These are phyloP conservation scores for Polygonum maritimum DNA, from an alignment of 148 eudicot genomes.

Conservation along the genomic window DNA sequence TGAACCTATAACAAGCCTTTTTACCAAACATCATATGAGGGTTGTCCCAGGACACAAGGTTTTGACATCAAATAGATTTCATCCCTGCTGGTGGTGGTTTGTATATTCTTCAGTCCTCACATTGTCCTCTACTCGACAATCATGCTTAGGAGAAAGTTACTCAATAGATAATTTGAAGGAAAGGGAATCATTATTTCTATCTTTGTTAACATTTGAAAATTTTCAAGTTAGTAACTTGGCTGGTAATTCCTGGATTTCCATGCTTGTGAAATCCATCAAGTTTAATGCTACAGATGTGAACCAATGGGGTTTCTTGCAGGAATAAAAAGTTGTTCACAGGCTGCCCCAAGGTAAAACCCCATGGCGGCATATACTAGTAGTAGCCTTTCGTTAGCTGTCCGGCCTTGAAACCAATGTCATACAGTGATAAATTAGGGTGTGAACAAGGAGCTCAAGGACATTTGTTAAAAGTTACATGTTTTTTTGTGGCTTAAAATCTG, in stretches of 20 bases:
- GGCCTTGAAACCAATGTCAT: neutral
- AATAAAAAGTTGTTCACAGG: conserved; percentile 6
- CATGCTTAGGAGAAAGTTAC: conserved; percentile 10
- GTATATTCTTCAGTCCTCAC: neutral
- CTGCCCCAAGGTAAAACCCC: conserved; percentile 12
- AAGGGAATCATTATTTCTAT: neutral
- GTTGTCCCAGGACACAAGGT: neutral
- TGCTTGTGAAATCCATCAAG: conserved; percentile 6
- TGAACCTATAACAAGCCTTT: neutral
- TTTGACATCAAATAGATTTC: neutral
- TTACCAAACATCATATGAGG: neutral
- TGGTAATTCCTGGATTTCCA: neutral
- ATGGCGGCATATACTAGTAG: conserved; percentile 7
- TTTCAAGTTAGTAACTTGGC: neutral
- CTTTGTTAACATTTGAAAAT: neutral
- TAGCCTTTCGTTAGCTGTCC: neutral
- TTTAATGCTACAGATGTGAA: neutral
- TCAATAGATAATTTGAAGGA: neutral
- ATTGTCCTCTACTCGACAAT: neutral
- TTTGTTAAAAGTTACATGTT: neutral
- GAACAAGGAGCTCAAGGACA: neutral
- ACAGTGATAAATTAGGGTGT: neutral
- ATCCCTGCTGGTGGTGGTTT: conserved; percentile 1
- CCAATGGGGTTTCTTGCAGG: conserved; percentile 5
- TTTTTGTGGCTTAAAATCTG: neutral